Evolutionary conservation across 2,329 filamentous ascomycete genomes (phyloP).

Genomic region (Aspergillus texensis): DNA sequence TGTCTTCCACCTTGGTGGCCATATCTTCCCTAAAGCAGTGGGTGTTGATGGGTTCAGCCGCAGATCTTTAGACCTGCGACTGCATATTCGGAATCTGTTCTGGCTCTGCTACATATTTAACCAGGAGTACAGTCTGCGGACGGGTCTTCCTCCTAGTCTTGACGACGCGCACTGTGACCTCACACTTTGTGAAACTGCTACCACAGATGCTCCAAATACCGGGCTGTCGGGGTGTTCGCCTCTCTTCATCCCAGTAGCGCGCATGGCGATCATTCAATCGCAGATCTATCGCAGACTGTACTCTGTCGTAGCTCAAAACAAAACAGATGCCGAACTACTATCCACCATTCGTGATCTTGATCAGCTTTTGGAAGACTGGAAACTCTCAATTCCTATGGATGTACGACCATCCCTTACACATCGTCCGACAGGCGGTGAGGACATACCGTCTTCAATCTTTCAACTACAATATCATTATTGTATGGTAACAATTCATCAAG

Average conservation of each 20-base stretch:
- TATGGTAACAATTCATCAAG: constrained; percentile 18
- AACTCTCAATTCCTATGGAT: constrained; percentile 9
- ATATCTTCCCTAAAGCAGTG: constrained; percentile 1
- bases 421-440: background rate
- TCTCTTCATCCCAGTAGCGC: constrained; percentile 5
- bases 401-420: background rate
- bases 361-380: constrained; percentile 12
- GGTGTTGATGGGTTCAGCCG: background rate
- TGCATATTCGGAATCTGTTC: constrained; percentile 12
- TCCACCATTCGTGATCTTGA: constrained; percentile 13
- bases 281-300: constrained; percentile 13
- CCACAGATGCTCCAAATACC: background rate
- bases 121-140: constrained; percentile 12
- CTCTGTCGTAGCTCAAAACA: background rate
- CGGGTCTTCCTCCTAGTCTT: constrained; percentile 11
- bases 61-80: background rate
- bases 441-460: constrained; percentile 3
- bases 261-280: constrained; percentile 10
- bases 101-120: constrained; percentile 14
- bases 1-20: constrained; percentile 15
- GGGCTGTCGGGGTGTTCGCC: background rate
- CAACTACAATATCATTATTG: constrained; percentile 18
- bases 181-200: background rate
- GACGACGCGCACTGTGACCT: constrained; percentile 13
- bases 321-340: constrained; percentile 13